Evolutionary conservation across 2,329 filamentous ascomycete genomes (phyloP), one percentile per base, ranked within the genome.

Genomic region (Alternaria incomplexa): DNA sequence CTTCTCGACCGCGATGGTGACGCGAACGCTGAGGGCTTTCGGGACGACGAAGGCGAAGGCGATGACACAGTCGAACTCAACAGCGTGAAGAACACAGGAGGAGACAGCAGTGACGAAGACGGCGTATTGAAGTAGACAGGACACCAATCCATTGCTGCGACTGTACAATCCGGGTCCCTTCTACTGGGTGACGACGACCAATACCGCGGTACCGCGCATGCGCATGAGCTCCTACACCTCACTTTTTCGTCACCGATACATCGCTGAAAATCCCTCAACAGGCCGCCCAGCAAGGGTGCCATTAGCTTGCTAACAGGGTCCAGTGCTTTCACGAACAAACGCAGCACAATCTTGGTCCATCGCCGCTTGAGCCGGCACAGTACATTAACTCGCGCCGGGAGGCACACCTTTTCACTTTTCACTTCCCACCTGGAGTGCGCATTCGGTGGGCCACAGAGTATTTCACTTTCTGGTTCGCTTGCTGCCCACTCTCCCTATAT

Each of bases 11-110:
- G 48, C 20, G 48, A 68, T 28, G 66, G 66, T 3, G 65, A 67
- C 22, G 64, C 61, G 22, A 66, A 70, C 25, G 63, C 58, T 2
- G 65, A 66, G 6, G 72, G 65, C 2, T 83, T 81, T 51, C 68
- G 74, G 20, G 84, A 85, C 50, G 57, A 66, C 9, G 58, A 61
- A 15, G 73, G 70, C 13, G 65, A 65, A 13, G 66, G 51, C 5
- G 64, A 67, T 11, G 70, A 77, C 11, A 70, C 62, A 15, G 63
- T 79, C 22, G 76, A 79, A 61, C 57, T 80, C 57, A 62, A 64
- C 26, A 77, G 66, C 25, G 73, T 79, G 6, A 72, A 69, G 51
- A 65, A 67, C 26, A 61, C 53, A 6, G 66, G 66, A 51, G 59
- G 55, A 2, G 64, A 71, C 4, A 72, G 66, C 46, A 73, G 68